These are phyloP conservation scores for Sarocladium strictum DNA, from an alignment of 2,329 filamentous ascomycete species.

Conservation along the genomic window DNA sequence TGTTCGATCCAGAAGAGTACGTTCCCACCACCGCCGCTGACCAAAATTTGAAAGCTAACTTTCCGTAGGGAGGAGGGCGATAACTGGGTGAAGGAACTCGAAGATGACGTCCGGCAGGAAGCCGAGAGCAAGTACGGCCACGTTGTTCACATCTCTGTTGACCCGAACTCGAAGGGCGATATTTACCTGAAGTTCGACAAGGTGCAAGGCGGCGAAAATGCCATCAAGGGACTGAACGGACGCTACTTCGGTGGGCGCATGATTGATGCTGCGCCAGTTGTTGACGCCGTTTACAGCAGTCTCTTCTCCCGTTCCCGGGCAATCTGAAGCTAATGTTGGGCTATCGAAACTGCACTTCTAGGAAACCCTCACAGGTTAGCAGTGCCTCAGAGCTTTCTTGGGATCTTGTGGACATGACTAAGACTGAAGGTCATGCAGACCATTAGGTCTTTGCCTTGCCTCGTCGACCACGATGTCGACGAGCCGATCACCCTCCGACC, in stretches of 20 bases:
- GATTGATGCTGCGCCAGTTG: slow-evolving; percentile 92
- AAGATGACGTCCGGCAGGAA: slow-evolving; percentile 88
- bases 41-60: slow-evolving; percentile 24
- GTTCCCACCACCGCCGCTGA: slow-evolving; percentile 29
- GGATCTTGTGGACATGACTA: slow-evolving; percentile 5
- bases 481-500: background rate
- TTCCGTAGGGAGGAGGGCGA: slow-evolving; percentile 71
- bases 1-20: slow-evolving; percentile 90
- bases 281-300: slow-evolving; percentile 98
- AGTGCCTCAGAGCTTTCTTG: slow-evolving; percentile 15
- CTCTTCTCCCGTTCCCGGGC: slow-evolving; percentile 83
- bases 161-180: slow-evolving; percentile 89
- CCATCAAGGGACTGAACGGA: slow-evolving; percentile 95
- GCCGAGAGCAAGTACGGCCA: slow-evolving; percentile 94
- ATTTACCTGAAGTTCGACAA: slow-evolving; percentile 98
- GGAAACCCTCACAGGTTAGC: slow-evolving; percentile 36
- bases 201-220: slow-evolving; percentile 91
- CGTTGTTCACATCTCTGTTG: slow-evolving; percentile 93
- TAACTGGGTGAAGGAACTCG: slow-evolving; percentile 85
- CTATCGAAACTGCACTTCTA: slow-evolving; percentile 38
- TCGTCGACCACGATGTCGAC: background rate
- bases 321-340: slow-evolving; percentile 61
- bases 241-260: slow-evolving; percentile 89
- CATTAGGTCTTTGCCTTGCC: background rate
- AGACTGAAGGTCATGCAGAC: slow-evolving; percentile 6